These are phyloP conservation scores for Aspergillus sp. DNA, from an alignment of 2,329 filamentous ascomycete species.

Conservation along the genomic window DNA sequence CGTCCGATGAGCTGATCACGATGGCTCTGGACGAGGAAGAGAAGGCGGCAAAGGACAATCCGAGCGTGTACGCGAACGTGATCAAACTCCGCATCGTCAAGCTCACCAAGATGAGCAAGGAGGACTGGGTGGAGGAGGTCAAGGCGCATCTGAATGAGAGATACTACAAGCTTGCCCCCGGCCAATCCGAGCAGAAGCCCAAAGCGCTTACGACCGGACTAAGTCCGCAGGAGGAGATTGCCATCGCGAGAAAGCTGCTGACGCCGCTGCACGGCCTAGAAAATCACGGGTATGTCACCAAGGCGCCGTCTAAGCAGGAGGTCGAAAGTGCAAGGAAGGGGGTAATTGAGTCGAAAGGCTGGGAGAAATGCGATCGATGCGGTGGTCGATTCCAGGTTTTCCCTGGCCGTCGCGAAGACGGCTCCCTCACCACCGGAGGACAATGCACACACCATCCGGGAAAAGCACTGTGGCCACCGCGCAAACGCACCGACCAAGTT, in stretches of 20 bases:
- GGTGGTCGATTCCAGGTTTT: conserved; percentile 86
- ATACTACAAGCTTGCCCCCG: conserved; percentile 33
- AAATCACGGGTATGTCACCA: conserved; percentile 71
- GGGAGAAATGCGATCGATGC: conserved; percentile 88
- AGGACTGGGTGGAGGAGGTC: conserved; percentile 68
- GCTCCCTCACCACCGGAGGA: conserved; percentile 73
- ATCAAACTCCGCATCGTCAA: conserved; percentile 77
- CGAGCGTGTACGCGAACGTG: conserved; percentile 73
- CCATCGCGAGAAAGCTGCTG: conserved; percentile 60
- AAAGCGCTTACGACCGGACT: conserved; percentile 68
- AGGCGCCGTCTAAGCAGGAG: conserved; percentile 62
- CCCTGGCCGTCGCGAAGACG: conserved; percentile 73
- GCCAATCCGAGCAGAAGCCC: conserved; percentile 36
- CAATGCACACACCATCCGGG: conserved; percentile 79
- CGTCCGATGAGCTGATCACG: conserved; percentile 42
- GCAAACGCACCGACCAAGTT: conserved; percentile 53
- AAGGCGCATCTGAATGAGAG: conserved; percentile 42
- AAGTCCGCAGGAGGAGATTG: conserved; percentile 63
- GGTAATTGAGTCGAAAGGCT: conserved; percentile 66
- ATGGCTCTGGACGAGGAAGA: conserved; percentile 68
- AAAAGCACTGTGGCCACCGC: conserved; percentile 60
- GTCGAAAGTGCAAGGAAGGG: conserved; percentile 65
- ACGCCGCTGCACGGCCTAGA: conserved; percentile 65
- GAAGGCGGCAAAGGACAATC: conserved; percentile 63
- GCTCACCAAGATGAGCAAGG: conserved; percentile 70